Conservation (phyloP, 2,329 filamentous ascomycete genomes). For the Tolypocladium tundrense region DNA sequence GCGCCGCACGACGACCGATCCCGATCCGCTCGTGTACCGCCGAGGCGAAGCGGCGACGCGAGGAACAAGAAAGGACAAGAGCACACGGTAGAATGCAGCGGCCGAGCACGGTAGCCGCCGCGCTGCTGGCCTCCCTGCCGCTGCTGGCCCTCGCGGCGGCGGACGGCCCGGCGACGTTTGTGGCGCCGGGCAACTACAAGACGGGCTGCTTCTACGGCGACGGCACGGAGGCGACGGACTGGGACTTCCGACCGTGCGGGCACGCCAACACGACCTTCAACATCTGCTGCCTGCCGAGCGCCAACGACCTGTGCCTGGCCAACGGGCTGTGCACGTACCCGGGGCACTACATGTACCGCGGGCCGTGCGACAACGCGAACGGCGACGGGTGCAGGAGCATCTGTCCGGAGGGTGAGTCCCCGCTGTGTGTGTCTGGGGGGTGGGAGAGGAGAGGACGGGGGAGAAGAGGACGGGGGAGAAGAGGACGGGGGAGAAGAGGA, state of each 20-base stretch:
- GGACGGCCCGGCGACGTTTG: background rate
- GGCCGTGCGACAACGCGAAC: background rate
- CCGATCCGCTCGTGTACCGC: too few relatives aligned
- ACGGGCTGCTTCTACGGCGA: background rate
- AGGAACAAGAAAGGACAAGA: background rate
- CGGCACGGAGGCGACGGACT: background rate
- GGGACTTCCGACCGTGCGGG: background rate
- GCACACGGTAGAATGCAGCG: background rate
- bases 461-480: too few relatives aligned
- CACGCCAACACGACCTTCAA: background rate
- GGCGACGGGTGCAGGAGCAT: background rate
- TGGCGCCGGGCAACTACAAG: background rate
- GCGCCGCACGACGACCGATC: too few relatives aligned
- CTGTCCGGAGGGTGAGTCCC: background rate
- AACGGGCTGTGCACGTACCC: background rate
- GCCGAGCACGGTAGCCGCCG: background rate
- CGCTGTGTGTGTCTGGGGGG: too few relatives aligned
- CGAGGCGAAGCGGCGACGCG: too few relatives aligned
- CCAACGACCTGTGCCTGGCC: background rate
- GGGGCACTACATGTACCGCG: background rate
- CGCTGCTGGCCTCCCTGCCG: background rate
- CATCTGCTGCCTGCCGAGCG: background rate
- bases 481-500: too few relatives aligned
- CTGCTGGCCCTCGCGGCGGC: too few relatives aligned
- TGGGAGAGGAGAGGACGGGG: too few relatives aligned